Evolutionary conservation across 1,284 basidiomycete species (phyloP).

Genomic region (Moniliella sp.): DNA sequence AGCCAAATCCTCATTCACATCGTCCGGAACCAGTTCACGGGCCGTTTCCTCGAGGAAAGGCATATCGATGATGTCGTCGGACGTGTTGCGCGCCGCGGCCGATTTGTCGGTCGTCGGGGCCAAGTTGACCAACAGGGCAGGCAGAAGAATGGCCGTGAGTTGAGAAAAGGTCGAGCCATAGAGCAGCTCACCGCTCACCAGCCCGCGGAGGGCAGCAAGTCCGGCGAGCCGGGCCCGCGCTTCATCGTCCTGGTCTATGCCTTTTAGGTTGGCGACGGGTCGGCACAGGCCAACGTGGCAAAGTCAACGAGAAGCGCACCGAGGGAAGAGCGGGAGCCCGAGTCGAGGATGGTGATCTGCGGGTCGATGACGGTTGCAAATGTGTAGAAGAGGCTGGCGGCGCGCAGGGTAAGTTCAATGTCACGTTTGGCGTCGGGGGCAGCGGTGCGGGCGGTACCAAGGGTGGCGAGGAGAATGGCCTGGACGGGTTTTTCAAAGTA

Average conservation of each 20-base stretch:
- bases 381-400: conserved; percentile 64
- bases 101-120: conserved; percentile 1
- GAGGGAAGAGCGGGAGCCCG: conserved; percentile 46
- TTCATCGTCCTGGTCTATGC: conserved; percentile 2
- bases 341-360: conserved; percentile 42
- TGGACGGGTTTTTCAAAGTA: conserved; percentile 61
- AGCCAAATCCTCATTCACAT: no score
- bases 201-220: conserved; percentile 57
- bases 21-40: no score
- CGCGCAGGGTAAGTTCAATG: conserved; percentile 60
- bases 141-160: conserved; percentile 57
- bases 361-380: conserved; percentile 83
- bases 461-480: conserved; percentile 48
- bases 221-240: conserved; percentile 67
- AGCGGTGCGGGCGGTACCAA: conserved; percentile 41
- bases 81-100: not conserved
- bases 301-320: conserved; percentile 50
- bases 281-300: conserved; percentile 39
- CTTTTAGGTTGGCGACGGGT: conserved; percentile 6
- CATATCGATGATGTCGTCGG: no score
- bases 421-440: conserved; percentile 37
- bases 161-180: conserved; percentile 55
- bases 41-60: no score
- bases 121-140: conserved; percentile 41
- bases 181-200: conserved; percentile 61